These are phyloP conservation scores for Lipomyces chichibuensis DNA, from an alignment of 805 yeast genomes.

Conservation along the genomic window DNA sequence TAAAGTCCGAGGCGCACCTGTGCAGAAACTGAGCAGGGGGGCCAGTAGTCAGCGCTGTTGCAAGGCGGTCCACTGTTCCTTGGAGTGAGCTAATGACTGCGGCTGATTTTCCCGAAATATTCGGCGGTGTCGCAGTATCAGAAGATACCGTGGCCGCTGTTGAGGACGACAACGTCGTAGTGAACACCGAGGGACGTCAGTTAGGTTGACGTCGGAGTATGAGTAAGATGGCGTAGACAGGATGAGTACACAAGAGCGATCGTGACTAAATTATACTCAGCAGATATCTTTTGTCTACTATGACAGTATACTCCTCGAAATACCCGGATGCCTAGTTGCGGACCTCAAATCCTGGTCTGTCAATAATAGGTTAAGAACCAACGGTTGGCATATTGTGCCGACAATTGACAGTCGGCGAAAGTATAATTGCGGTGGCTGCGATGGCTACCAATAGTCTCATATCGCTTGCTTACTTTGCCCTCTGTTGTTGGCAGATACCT, in stretches of 20 bases:
- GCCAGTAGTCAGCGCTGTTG: conserved; percentile 3
- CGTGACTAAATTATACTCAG: neutral
- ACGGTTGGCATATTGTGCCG: no score
- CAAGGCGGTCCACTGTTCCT: neutral
- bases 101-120: neutral
- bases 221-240: neutral
- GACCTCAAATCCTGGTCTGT: neutral
- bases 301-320: neutral
- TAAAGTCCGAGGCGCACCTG: conserved; percentile 3
- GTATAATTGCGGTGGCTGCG: no score
- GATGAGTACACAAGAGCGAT: neutral
- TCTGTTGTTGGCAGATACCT: no score
- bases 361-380: no score
- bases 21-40: conserved; percentile 1
- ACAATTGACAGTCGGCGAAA: neutral
- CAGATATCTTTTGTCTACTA: neutral
- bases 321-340: neutral
- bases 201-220: neutral
- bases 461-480: neutral
- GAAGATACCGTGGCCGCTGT: neutral
- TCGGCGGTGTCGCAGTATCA: conserved; percentile 4
- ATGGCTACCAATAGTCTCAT: neutral
- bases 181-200: neutral
- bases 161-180: conserved; percentile 4
- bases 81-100: neutral